These are phyloP conservation scores for Botrytis elliptica DNA, from an alignment of 2,329 filamentous ascomycete species.

Conservation along the genomic window DNA sequence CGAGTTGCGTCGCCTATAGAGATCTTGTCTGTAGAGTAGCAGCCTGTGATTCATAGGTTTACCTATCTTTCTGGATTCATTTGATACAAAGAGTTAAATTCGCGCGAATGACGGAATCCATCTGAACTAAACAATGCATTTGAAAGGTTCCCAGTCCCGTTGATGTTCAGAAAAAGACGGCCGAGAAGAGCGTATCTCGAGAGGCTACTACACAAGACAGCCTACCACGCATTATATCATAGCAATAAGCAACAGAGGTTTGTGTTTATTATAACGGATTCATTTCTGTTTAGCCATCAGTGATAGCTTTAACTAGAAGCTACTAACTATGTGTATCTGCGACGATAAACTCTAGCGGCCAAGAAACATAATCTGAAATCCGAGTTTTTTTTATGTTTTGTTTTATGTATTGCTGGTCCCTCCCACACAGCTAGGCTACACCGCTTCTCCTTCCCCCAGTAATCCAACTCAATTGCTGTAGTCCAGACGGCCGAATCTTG, in stretches of 20 bases:
- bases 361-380: slow-evolving; percentile 16
- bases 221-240: background rate
- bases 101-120: background rate
- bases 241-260: background rate
- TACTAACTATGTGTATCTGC: slow-evolving; percentile 1
- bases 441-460: slow-evolving; percentile 16
- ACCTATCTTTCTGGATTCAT: background rate
- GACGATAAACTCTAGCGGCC: slow-evolving; percentile 11
- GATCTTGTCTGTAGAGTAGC: background rate
- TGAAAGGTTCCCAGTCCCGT: background rate
- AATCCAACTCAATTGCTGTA: slow-evolving; percentile 17
- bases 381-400: slow-evolving; percentile 20
- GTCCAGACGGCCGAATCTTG: slow-evolving; percentile 2
- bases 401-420: slow-evolving; percentile 7
- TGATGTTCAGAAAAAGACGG: background rate
- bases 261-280: slow-evolving; percentile 17
- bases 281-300: slow-evolving; percentile 17
- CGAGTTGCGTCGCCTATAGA: background rate
- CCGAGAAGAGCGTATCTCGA: background rate
- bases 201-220: background rate
- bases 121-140: background rate
- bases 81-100: background rate
- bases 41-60: background rate
- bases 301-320: slow-evolving; percentile 1
- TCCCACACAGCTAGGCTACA: background rate